A percentile compares a stretch with the other conserved stretches of the same genome.
Evolutionary conservation across 2,329 filamentous ascomycete genomes (phyloP).

Genomic region (Lasiodiplodia theobromae): DNA sequence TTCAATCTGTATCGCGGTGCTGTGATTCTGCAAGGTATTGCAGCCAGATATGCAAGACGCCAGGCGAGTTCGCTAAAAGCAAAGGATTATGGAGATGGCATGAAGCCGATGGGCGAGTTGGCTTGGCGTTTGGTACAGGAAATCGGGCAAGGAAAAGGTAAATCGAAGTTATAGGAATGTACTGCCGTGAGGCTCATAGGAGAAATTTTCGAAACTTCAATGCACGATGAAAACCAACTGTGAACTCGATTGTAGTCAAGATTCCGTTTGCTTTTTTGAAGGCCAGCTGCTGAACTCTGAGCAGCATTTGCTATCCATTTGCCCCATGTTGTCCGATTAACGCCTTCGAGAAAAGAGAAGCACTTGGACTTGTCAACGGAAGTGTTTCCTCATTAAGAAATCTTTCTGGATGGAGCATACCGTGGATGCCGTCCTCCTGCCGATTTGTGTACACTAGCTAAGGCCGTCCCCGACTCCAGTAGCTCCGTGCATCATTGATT

Average conservation of each 20-base stretch:
- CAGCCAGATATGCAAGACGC: slow-evolving; percentile 80
- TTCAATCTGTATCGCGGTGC: slow-evolving; percentile 67
- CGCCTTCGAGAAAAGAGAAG: neutral
- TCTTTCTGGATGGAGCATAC: slow-evolving; percentile 14
- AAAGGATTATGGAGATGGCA: slow-evolving; percentile 71
- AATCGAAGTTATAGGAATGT: slow-evolving; percentile 43
- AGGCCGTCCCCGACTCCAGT: slow-evolving; percentile 9
- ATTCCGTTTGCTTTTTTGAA: neutral
- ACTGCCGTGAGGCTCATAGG: neutral
- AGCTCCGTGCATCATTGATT: slow-evolving; percentile 13
- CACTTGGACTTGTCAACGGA: slow-evolving; percentile 22
- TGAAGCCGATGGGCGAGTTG: slow-evolving; percentile 75
- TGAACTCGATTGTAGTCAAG: neutral
- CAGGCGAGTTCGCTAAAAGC: slow-evolving; percentile 92
- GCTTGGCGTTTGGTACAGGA: slow-evolving; percentile 76
- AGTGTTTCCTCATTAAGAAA: slow-evolving; percentile 8
- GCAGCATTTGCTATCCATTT: slow-evolving; percentile 8
- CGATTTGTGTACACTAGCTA: slow-evolving; percentile 23
- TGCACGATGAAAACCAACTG: neutral
- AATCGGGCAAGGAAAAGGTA: slow-evolving; percentile 52
- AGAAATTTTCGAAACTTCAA: neutral
- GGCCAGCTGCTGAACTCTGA: slow-evolving; percentile 7
- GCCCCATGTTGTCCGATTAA: slow-evolving; percentile 10
- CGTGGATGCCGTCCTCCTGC: slow-evolving; percentile 22
- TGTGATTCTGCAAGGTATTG: slow-evolving; percentile 86